Evolutionary conservation across 257 asterid genomes (phyloP), one percentile per base, ranked within the genome.

Genomic region (Cruciata laevipes): DNA sequence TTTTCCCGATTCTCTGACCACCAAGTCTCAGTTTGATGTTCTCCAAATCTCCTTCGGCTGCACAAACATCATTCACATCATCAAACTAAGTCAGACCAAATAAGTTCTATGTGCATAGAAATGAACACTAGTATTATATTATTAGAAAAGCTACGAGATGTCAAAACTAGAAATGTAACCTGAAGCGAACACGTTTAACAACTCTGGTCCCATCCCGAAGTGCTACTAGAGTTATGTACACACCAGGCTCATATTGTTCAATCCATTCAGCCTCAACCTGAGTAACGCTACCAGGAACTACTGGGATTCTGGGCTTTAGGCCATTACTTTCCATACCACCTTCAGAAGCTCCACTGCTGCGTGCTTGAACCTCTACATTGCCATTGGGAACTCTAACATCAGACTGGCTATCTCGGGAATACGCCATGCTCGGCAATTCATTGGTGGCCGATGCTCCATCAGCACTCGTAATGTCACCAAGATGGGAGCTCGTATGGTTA

Each of bases 1-100:
- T 78, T 93, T 61, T 90, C 99, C n/a, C 97, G 88, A 70, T 93
- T 93, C 81, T 93, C 99, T 2, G 96, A 88, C 99, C 99, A 93
- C 99, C 99, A 93, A 5, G 89, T 88, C 79, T 90, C 97, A 0
- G 99, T 97, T 77, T 93, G 99, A 85, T 88, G 99, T 79, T 93
- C 97, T 67, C 99, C 97, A 16, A 93, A 90, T 83, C 95, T 88
- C 76, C 95, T 84, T 67, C 97, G 97, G 78, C 97, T 90, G 84
- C 75, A 72, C 25, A 75, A 11, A 14, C 33, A 23, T 66, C n/a
- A n/a, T n/a, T 31, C 13, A n/a, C 0, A 58, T 9, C 33, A 23
- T 24, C 55, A 58, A 37, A 56, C n/a, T n/a, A 21, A 55, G 59
- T 53, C 11, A 44, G 55, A 16, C 10, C 21, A 6, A 2, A 37